Percentiles rank a stretch among this genome's conserved stretches.
phyloP scores from a whole-genome alignment of 805 yeast species.

The Tetrapisispora arboricola region DNA sequence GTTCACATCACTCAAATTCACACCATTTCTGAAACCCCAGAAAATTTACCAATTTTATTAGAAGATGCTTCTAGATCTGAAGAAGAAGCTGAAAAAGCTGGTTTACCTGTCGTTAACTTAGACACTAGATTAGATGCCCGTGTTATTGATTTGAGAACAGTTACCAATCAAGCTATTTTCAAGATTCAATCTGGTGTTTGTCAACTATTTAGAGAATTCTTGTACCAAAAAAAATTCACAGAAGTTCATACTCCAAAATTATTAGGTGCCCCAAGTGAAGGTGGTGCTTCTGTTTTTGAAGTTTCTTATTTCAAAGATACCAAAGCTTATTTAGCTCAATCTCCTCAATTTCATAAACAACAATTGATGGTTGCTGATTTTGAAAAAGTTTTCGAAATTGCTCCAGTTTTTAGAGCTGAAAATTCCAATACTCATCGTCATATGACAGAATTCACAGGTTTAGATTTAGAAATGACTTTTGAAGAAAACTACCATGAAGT shows the following conservation, averaged over 20 bases:
- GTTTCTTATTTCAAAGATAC: slow-evolving; percentile 78
- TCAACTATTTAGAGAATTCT: slow-evolving; percentile 79
- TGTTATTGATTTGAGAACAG: slow-evolving; percentile 93
- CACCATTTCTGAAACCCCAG: slow-evolving; percentile 80
- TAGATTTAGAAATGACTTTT: slow-evolving; percentile 95
- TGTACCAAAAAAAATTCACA: slow-evolving; percentile 54
- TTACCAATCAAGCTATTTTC: slow-evolving; percentile 95
- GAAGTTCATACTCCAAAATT: slow-evolving; percentile 96
- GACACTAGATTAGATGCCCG: slow-evolving; percentile 94
- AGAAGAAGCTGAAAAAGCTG: slow-evolving; percentile 84
- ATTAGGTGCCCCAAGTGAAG: slow-evolving; percentile 92
- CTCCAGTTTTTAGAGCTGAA: slow-evolving; percentile 98
- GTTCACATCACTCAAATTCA: slow-evolving; percentile 63
- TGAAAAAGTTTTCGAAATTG: slow-evolving; percentile 91
- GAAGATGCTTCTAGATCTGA: slow-evolving; percentile 97
- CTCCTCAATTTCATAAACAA: slow-evolving; percentile 97
- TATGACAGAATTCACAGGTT: slow-evolving; percentile 96
- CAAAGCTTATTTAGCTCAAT: slow-evolving; percentile 90
- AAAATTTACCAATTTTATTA: slow-evolving; percentile 82
- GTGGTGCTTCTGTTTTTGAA: slow-evolving; percentile 95
- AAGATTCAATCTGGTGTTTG: slow-evolving; percentile 86
- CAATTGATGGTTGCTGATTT: slow-evolving; percentile 97
- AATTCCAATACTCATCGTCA: slow-evolving; percentile 99
- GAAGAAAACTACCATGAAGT: slow-evolving; percentile 98
- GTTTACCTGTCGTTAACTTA: slow-evolving; percentile 87